phyloP scores from a whole-genome alignment of 257 asterid species.

The Petunia secreta region DNA sequence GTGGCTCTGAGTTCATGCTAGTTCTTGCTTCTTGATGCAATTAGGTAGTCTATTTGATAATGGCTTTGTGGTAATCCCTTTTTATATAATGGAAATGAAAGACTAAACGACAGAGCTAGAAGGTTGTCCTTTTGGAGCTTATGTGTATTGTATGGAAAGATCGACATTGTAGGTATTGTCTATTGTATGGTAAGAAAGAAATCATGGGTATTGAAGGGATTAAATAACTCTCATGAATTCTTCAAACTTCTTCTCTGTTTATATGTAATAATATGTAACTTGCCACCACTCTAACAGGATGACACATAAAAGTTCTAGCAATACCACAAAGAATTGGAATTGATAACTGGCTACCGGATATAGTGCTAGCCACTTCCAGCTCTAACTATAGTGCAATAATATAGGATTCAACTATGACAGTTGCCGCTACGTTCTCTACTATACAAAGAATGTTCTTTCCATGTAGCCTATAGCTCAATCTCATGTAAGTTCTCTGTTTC shows the following conservation, averaged over 20 bases:
- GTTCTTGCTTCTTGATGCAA: background rate
- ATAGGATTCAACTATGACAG: background rate
- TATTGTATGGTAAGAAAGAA: constrained; percentile 1
- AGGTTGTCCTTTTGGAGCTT: background rate
- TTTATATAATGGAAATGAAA: background rate
- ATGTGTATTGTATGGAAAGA: background rate
- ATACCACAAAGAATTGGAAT: background rate
- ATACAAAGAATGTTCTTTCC: background rate
- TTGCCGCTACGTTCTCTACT: background rate
- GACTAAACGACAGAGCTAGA: background rate
- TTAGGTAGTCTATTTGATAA: background rate
- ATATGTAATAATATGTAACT: background rate
- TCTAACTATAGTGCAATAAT: background rate
- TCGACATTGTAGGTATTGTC: background rate
- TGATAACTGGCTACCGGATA: background rate
- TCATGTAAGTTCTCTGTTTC: background rate
- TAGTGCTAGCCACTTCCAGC: background rate
- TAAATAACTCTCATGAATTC: background rate
- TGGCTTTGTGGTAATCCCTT: background rate
- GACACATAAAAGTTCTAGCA: background rate
- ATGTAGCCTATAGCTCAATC: background rate
- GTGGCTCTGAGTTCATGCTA: background rate
- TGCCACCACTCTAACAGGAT: background rate
- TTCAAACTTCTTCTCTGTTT: background rate
- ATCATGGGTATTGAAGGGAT: background rate